These are phyloP conservation scores for Venturia asperata DNA, from an alignment of 2,329 filamentous ascomycete genomes.

Conservation along the genomic window DNA sequence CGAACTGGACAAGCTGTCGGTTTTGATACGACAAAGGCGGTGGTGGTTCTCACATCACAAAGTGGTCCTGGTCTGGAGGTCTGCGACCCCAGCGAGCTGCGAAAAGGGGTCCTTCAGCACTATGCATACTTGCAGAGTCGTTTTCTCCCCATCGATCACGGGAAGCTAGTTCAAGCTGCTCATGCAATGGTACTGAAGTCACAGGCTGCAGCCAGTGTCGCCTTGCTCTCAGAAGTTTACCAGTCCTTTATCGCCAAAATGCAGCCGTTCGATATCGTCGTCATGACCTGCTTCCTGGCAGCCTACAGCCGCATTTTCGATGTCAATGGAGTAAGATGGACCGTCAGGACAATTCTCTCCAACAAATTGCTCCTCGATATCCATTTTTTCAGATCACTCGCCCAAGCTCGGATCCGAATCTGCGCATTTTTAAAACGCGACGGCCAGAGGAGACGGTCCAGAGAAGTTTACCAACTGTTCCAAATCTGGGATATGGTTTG, in stretches of 20 bases:
- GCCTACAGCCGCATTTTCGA: conserved; percentile 9
- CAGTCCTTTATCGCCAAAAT: neutral
- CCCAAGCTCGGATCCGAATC: neutral
- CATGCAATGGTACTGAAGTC: neutral
- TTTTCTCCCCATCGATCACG: neutral
- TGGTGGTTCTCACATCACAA: neutral
- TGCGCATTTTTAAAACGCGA: neutral
- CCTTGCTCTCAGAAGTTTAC: neutral
- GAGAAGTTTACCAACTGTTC: neutral
- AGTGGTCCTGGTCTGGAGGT: neutral
- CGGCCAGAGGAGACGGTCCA: conserved; percentile 1
- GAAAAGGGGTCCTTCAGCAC: neutral
- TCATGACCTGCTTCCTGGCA: neutral
- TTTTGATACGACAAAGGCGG: neutral
- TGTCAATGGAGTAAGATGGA: conserved; percentile 1
- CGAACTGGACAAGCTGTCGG: neutral
- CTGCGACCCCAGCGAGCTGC: neutral
- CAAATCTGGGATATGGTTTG: conserved; percentile 3
- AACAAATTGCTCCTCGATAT: neutral
- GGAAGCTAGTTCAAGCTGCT: conserved; percentile 5
- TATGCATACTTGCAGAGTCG: neutral
- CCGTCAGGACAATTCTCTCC: neutral
- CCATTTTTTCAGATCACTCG: conserved; percentile 6
- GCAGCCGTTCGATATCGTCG: conserved; percentile 6
- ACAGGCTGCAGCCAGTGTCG: neutral